Conservation (phyloP, 495 filamentous ascomycete genomes). For the Tuber calosporum region DNA sequence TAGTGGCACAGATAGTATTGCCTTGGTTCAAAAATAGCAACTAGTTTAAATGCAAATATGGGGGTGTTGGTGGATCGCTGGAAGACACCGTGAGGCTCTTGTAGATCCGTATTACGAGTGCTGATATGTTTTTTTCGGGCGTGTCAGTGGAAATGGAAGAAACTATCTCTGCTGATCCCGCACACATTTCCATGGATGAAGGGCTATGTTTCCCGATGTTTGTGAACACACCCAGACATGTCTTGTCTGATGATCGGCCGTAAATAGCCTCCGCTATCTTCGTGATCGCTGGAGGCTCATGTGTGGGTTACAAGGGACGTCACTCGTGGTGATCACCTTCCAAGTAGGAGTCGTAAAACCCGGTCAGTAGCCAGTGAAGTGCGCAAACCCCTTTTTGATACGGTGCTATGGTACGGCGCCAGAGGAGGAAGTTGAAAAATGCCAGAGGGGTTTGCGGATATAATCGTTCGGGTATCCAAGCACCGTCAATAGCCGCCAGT, state of each 20-base stretch:
- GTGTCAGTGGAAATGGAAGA: too few relatives aligned
- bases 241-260: background rate
- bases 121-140: too few relatives aligned
- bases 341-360: background rate
- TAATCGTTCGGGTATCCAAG: background rate
- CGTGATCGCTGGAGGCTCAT: background rate
- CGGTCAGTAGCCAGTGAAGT: background rate
- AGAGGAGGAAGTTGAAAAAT: background rate
- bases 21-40: background rate
- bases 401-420: background rate
- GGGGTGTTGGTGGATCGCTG: background rate
- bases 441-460: background rate
- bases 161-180: too few relatives aligned
- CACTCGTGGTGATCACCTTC: background rate
- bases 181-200: background rate
- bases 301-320: background rate
- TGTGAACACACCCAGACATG: background rate
- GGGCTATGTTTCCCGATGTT: background rate
- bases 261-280: background rate
- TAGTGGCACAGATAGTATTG: background rate
- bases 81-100: background rate
- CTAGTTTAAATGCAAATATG: background rate
- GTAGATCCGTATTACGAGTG: too few relatives aligned
- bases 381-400: background rate
- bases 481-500: background rate